Conservation (phyloP, 1,139 yeast species). For the Martiniozyma asiatica region DNA sequence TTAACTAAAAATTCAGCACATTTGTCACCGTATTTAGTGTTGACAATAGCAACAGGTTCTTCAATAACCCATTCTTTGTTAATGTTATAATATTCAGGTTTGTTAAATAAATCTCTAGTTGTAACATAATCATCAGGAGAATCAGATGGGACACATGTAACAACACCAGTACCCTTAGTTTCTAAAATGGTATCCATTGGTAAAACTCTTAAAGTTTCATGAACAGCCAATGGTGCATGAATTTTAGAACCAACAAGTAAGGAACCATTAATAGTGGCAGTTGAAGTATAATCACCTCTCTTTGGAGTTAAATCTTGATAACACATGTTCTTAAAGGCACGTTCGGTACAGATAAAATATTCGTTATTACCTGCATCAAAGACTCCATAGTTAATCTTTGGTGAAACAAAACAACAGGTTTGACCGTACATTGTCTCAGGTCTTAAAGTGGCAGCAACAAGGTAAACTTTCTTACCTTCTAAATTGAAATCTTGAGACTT, state of each 20-base stretch:
- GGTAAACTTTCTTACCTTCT: conserved; percentile 51
- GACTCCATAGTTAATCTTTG: conserved; percentile 84
- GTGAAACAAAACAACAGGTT: conserved; percentile 95
- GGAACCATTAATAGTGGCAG: conserved; percentile 53
- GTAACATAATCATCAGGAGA: conserved; percentile 96
- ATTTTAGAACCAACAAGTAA: conserved; percentile 77
- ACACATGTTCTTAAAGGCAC: conserved; percentile 98
- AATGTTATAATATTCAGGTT: conserved; percentile 84
- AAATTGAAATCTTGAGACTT: conserved; percentile 34
- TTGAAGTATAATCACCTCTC: conserved; percentile 67
- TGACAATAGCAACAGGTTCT: conserved; percentile 63
- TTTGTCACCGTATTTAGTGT: conserved; percentile 77
- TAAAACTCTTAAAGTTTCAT: conserved; percentile 64
- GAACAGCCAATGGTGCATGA: conserved; percentile 69
- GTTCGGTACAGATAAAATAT: conserved; percentile 79
- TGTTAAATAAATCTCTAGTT: conserved; percentile 68
- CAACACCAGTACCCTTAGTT: conserved; percentile 96
- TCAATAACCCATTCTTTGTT: conserved; percentile 77
- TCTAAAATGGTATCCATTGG: conserved; percentile 98
- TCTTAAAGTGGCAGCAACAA: conserved; percentile 95
- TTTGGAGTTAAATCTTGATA: conserved; percentile 86
- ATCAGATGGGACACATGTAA: conserved; percentile 96
- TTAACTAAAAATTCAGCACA: conserved; percentile 82
- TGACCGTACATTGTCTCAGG: conserved; percentile 99
- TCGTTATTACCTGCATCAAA: conserved; percentile 74